Conservation (phyloP, 176 grass and related monocot genomes). For the Musa troglodytarum region DNA sequence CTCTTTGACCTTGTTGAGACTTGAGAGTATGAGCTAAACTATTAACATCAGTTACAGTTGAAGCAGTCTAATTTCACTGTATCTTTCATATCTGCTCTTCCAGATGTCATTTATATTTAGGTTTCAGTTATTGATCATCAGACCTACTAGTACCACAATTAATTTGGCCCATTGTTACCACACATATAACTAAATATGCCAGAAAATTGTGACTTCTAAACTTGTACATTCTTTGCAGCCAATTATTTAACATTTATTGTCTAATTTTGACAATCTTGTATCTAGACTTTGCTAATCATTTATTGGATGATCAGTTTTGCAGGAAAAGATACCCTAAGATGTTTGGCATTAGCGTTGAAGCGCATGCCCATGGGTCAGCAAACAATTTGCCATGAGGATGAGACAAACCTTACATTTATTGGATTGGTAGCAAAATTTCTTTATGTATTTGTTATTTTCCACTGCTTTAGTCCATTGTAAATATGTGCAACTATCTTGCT, state of each 20-base stretch:
- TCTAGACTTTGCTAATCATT: not conserved
- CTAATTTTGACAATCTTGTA: not conserved
- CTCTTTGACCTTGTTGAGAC: too few relatives aligned
- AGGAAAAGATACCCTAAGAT: slow-evolving; percentile 81
- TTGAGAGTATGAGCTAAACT: too few relatives aligned
- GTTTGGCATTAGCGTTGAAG: slow-evolving; percentile 91
- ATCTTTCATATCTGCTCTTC: too few relatives aligned
- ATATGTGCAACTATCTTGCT: slow-evolving; percentile 1
- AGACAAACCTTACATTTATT: slow-evolving; percentile 91
- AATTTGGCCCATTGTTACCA: too few relatives aligned
- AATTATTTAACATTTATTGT: not conserved
- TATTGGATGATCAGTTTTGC: slow-evolving; percentile 65
- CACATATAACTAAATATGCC: too few relatives aligned
- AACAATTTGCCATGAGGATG: slow-evolving; percentile 70
- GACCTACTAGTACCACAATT: too few relatives aligned
- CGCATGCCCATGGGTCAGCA: slow-evolving; percentile 79
- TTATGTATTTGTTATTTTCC: slow-evolving; percentile 3
- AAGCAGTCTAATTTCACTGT: too few relatives aligned
- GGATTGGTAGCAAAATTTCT: slow-evolving; percentile 59
- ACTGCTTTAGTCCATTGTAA: not conserved
- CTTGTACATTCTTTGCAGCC: not conserved
- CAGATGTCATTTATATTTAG: too few relatives aligned
- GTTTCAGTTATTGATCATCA: too few relatives aligned
- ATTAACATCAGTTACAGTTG: too few relatives aligned
- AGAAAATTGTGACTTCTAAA: too few relatives aligned